Evolutionary conservation across 306 rosid species (phyloP).

Genomic region (Quercus wislizeni): DNA sequence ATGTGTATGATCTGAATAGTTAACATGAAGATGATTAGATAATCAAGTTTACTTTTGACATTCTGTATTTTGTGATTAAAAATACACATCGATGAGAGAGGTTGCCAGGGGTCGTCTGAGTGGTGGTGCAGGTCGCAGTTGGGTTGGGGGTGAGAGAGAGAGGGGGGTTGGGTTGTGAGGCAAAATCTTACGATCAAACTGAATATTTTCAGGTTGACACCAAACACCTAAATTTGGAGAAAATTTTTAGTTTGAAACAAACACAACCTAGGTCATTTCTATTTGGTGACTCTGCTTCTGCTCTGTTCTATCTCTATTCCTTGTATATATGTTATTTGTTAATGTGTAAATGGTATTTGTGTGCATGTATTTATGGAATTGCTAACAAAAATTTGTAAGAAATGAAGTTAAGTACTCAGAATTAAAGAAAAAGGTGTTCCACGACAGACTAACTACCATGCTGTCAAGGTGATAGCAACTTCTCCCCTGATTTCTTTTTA

Average conservation of each 20-base stretch:
- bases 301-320: neutral
- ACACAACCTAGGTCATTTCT: neutral
- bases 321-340: neutral
- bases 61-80: neutral
- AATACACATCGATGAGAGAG: too few relatives aligned
- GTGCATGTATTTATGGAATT: neutral
- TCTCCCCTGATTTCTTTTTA: neutral
- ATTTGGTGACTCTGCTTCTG: neutral
- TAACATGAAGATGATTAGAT: conserved; percentile 13
- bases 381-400: neutral
- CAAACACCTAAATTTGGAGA: too few relatives aligned
- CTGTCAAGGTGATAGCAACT: neutral
- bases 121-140: too few relatives aligned
- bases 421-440: neutral
- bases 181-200: too few relatives aligned
- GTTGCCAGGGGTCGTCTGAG: too few relatives aligned
- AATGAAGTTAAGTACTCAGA: neutral
- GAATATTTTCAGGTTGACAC: too few relatives aligned
- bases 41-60: neutral
- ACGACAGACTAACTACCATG: too few relatives aligned
- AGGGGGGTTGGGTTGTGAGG: too few relatives aligned
- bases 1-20: conserved; percentile 14
- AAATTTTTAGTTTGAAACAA: too few relatives aligned
- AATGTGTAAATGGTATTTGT: neutral
- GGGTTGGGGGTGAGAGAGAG: too few relatives aligned